These are phyloP conservation scores for Diplodia intermedia DNA, from an alignment of 2,329 filamentous ascomycete species.

Conservation along the genomic window DNA sequence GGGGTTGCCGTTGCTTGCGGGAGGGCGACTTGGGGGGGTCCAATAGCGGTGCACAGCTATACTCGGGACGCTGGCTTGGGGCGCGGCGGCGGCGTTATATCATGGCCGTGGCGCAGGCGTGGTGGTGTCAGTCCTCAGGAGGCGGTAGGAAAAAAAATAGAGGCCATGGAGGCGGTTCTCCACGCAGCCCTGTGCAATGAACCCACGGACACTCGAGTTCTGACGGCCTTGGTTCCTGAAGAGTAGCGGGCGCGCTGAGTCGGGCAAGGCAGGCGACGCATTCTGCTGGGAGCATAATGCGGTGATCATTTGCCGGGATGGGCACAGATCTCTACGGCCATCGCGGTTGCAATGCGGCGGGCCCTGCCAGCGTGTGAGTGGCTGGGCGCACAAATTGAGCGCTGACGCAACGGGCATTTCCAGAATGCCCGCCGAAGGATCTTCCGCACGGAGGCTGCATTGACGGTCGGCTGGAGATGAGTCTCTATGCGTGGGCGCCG, in stretches of 20 bases:
- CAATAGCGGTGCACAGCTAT: conserved; percentile 46
- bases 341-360: conserved; percentile 46
- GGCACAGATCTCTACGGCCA: conserved; percentile 49
- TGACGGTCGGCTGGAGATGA: conserved; percentile 29
- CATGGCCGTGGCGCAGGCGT: conserved; percentile 40
- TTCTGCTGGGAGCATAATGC: conserved; percentile 55
- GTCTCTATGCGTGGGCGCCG: conserved; percentile 27
- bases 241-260: conserved; percentile 50
- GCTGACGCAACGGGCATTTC: conserved; percentile 44
- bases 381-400: conserved; percentile 49
- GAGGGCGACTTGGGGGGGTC: conserved; percentile 41
- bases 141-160: conserved; percentile 33
- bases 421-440: conserved; percentile 52
- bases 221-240: conserved; percentile 54
- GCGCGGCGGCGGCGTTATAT: conserved; percentile 46
- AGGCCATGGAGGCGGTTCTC: conserved; percentile 49
- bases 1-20: conserved; percentile 43
- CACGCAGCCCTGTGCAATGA: conserved; percentile 51
- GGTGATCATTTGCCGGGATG: conserved; percentile 52
- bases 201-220: conserved; percentile 51
- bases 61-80: conserved; percentile 41
- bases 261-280: conserved; percentile 51
- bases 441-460: conserved; percentile 42
- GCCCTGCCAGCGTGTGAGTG: conserved; percentile 49
- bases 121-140: conserved; percentile 29